Evolutionary conservation across 2,329 filamentous ascomycete species (phyloP), one percentile per base, ranked within the genome.

Genomic region (Apiospora sp.): DNA sequence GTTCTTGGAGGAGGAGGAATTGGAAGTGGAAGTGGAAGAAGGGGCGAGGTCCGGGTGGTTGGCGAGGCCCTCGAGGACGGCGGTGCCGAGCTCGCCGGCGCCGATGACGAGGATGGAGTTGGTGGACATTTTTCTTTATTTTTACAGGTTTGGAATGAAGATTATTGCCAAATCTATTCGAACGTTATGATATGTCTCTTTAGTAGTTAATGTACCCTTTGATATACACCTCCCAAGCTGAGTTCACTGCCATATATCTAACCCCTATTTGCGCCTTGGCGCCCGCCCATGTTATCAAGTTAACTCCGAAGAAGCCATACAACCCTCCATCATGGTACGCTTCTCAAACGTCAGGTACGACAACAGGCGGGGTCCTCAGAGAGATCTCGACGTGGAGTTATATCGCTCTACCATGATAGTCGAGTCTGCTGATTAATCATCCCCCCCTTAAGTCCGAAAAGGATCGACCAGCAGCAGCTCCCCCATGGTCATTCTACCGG

Each of bases 41-140:
- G 43, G 4, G 1, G 19, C 6, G 30, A 81, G 82, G 49, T 81
- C 77, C 0, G 87, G 84, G 75, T 91, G 87, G 0, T 75, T 68
- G 19, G 83, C 78, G 10, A 93, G 84, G 14, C 86, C 83, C 44
- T 84, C 79, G 22, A 92, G 82, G 72, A 93, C 83, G 22, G 87
- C 84, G 5, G 84, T 81, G 68, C 91, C 92, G 19, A 93, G 87
- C 82, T 93, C 91, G 72, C 91, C 91, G n/a, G 89, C 89, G 70
- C 92, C 91, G 72, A 93, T 82, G 69, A 93, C 84, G 69, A 93
- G 89, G 72, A 92, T 77, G 16, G 81, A 79, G 19, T 41, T n/a
- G 30, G 34, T 37, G 10, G 19, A 8, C 8, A 34, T 22, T 37
- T 12, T 14, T 24, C n/a, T 10, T 4, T 30, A 30, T 30, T 30